A percentile compares a stretch with the other conserved stretches of the same genome.
These are phyloP conservation scores for Podila epigama DNA, from an alignment of 192 early-diverging fungal genomes.

Conservation along the genomic window DNA sequence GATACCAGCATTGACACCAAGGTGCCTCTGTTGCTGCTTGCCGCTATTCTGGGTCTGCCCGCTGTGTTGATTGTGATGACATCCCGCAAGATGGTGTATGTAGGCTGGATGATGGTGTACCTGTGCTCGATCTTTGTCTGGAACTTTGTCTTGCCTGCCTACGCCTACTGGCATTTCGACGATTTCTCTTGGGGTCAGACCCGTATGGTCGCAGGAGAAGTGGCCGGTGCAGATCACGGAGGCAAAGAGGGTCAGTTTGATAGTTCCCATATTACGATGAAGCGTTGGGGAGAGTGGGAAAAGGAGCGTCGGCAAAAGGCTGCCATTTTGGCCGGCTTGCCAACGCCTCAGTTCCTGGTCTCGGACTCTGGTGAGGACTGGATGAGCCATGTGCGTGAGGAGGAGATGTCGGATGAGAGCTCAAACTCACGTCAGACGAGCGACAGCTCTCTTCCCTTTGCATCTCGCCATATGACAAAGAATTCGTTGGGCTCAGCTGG, in stretches of 20 bases:
- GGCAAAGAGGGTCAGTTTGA: constrained; percentile 68
- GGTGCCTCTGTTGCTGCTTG: constrained; percentile 74
- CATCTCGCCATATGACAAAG: constrained; percentile 20
- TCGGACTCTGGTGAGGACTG: constrained; percentile 49
- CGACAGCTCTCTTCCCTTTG: constrained; percentile 40
- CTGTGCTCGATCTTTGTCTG: constrained; percentile 76
- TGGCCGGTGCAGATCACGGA: constrained; percentile 65
- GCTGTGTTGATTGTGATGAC: constrained; percentile 91
- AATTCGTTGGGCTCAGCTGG: constrained; percentile 23
- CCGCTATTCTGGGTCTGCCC: constrained; percentile 85
- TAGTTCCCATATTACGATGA: constrained; percentile 72
- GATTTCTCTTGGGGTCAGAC: constrained; percentile 89
- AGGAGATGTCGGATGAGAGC: constrained; percentile 44
- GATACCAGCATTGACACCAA: constrained; percentile 36
- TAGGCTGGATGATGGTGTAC: constrained; percentile 93
- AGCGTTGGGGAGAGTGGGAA: constrained; percentile 74
- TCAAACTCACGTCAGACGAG: constrained; percentile 32
- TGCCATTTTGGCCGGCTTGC: constrained; percentile 55
- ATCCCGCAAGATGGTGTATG: constrained; percentile 83
- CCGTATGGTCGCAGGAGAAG: constrained; percentile 65
- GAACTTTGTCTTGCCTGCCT: constrained; percentile 80
- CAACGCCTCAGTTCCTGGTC: constrained; percentile 48
- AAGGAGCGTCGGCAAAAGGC: constrained; percentile 52
- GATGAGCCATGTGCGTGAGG: constrained; percentile 28
- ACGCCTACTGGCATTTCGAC: constrained; percentile 92